A percentile compares a stretch with the other conserved stretches of the same genome.
These are phyloP conservation scores for Fusarium sp. DNA, from an alignment of 2,329 filamentous ascomycete species.

Conservation along the genomic window DNA sequence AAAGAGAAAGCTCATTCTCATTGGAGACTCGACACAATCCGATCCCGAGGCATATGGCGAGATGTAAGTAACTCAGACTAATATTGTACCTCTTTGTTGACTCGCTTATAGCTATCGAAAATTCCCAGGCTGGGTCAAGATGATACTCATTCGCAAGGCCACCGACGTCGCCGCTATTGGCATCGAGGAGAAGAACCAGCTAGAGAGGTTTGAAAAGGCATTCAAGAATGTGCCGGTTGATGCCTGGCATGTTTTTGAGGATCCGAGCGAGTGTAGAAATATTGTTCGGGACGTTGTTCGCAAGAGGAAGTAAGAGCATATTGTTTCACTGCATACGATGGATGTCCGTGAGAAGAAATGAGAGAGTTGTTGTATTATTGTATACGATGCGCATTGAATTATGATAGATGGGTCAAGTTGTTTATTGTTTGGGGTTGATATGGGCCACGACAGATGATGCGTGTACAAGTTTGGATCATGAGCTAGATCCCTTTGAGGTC, in stretches of 20 bases:
- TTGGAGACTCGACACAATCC: constrained; percentile 91
- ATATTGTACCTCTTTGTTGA: constrained; percentile 23
- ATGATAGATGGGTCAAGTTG: not conserved
- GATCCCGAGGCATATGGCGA: constrained; percentile 93
- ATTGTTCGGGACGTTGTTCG: constrained; percentile 47
- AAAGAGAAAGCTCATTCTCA: constrained; percentile 79
- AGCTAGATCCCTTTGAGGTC: not conserved
- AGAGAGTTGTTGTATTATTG: not conserved
- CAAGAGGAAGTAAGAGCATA: constrained; percentile 8
- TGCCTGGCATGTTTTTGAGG: constrained; percentile 85
- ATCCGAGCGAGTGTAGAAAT: constrained; percentile 72
- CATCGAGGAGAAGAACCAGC: constrained; percentile 79
- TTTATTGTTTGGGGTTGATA: not conserved
- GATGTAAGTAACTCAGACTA: constrained; percentile 62
- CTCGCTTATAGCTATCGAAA: constrained; percentile 62
- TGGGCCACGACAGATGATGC: not conserved
- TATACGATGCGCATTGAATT: not conserved
- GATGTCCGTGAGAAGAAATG: constrained; percentile 22
- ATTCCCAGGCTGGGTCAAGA: constrained; percentile 80
- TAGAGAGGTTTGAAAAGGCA: constrained; percentile 82
- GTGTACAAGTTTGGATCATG: not conserved
- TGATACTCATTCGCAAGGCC: constrained; percentile 89
- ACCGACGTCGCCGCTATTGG: constrained; percentile 76
- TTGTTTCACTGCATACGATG: not conserved
- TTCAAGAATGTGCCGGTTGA: constrained; percentile 78